phyloP scores from a whole-genome alignment of 169 alveolate genomes.

The Cryptosporidium felis region DNA sequence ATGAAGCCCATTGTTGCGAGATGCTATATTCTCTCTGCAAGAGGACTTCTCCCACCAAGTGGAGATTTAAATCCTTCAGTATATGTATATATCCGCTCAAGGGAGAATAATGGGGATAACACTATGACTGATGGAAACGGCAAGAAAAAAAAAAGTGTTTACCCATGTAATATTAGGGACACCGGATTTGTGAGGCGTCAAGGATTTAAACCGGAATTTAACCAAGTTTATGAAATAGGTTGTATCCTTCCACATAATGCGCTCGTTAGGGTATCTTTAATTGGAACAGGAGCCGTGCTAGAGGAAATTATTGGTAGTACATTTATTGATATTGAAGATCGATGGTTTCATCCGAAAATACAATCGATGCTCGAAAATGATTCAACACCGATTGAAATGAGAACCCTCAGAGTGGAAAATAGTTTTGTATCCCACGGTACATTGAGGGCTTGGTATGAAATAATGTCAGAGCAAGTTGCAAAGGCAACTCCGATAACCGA shows the following conservation, averaged over 20 bases:
- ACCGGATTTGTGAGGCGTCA: constrained; percentile 81
- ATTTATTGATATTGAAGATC: constrained; percentile 87
- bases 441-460: constrained; percentile 87
- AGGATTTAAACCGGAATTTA: constrained; percentile 88
- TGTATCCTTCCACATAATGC: constrained; percentile 89
- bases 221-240: constrained; percentile 84
- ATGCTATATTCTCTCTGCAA: constrained; percentile 86
- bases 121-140: constrained; percentile 77
- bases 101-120: constrained; percentile 80
- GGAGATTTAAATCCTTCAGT: constrained; percentile 82
- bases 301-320: constrained; percentile 89
- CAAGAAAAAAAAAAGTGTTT: constrained; percentile 41
- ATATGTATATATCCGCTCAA: constrained; percentile 78
- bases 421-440: constrained; percentile 85
- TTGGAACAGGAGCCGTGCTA: constrained; percentile 83
- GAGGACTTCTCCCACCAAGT: constrained; percentile 86
- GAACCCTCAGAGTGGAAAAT: constrained; percentile 44
- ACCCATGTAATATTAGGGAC: constrained; percentile 81
- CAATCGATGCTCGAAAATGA: constrained; percentile 81
- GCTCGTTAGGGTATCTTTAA: constrained; percentile 83
- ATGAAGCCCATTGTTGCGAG: constrained; percentile 80
- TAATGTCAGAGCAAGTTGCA: constrained; percentile 83
- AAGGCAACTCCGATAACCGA: constrained; percentile 83
- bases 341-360: constrained; percentile 83
- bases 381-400: constrained; percentile 76